A percentile compares a stretch with the other conserved stretches of the same genome.
Conservation (phyloP, 2,329 filamentous ascomycete species). For the Aspergillus sojae region DNA sequence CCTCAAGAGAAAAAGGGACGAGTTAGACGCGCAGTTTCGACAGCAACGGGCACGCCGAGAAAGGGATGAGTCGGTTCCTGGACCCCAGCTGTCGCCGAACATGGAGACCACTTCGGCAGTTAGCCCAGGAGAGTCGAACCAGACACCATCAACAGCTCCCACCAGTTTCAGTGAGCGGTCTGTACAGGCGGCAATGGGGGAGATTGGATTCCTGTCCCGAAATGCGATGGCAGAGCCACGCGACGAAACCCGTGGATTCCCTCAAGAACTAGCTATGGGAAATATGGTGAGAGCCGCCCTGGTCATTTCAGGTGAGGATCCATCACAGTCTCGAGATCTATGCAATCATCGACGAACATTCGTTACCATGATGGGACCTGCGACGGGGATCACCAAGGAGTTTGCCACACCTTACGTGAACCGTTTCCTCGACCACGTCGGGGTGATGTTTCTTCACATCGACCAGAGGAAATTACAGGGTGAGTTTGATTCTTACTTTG, state of each 20-base stretch:
- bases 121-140: neutral
- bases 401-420: neutral
- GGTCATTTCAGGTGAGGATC: neutral
- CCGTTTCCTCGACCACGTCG: neutral
- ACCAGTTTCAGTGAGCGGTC: neutral
- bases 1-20: constrained; percentile 23
- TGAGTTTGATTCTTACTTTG: neutral
- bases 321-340: neutral
- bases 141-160: neutral
- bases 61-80: neutral
- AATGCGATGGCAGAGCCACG: constrained; percentile 37
- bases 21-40: constrained; percentile 13
- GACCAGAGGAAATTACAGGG: neutral
- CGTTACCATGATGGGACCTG: neutral
- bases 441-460: neutral
- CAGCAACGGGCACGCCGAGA: constrained; percentile 11
- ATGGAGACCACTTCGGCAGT: neutral
- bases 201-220: constrained; percentile 32
- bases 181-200: neutral
- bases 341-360: neutral
- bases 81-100: neutral
- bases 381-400: neutral
- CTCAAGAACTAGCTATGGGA: constrained; percentile 24
- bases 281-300: constrained; percentile 22
- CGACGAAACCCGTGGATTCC: constrained; percentile 20